Evolutionary conservation across 495 filamentous ascomycete species (phyloP), one percentile per base, ranked within the genome.

Genomic region (Talaromyces wortmannii): DNA sequence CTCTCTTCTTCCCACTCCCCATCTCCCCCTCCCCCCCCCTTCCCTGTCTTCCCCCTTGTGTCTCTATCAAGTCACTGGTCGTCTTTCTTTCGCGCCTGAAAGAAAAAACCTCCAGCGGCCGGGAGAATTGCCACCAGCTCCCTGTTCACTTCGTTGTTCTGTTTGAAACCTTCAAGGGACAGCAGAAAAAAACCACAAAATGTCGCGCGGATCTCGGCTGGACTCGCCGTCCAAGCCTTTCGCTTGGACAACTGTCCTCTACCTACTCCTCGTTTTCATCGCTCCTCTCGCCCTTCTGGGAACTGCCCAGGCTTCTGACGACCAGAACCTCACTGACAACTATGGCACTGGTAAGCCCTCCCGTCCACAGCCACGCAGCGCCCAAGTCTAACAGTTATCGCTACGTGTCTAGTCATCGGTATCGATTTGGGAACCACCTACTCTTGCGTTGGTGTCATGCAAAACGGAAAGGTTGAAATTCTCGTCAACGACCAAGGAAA

Each of bases 401-500:
- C 13, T 30, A 16, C 7, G 29, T 16, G 2, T 55, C 7, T 69
- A 76, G 90, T 96, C 57, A 92, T 98, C 66, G 94, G 94, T 85
- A 98, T 98, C 72, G 94, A 98, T 86, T 74, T 98, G 69, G 94
- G 94, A 73, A 98, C 94, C 48, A 98, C 94, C 50, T 98, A 98
- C 82, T 76, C 68, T 61, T 98, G 94, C 76, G 94, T 97, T 61
- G 94, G 92, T 87, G 89, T 98, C 65, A 97, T 97, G 95, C 91
- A 95, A 68, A 88, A 90, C 71, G 94, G 94, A 69, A 96, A 96
- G 77, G 95, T 99, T 55, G 95, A 99, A 67, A 96, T 94, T 75
- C 80, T 97, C 57, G 90, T 90, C 68, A 97, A 96, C 78, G 91
- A 94, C 74, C 91, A 96, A 82, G 92, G 92, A 84, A 94, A 98